Percentiles rank a stretch among this genome's conserved stretches.
Conservation (phyloP, 768 basidiomycete species). For the Royoungia palumana region DNA sequence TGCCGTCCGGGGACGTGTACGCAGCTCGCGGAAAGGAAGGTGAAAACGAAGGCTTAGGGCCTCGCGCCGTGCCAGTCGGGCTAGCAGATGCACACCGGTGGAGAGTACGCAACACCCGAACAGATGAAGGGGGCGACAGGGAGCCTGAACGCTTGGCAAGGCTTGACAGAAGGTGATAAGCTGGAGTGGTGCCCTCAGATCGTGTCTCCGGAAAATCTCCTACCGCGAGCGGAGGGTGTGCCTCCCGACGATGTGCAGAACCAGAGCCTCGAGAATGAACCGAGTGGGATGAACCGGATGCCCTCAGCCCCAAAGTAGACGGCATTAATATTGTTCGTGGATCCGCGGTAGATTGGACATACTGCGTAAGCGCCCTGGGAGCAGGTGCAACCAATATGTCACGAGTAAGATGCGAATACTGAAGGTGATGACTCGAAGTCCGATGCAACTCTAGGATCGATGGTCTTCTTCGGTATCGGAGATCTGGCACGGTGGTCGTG, state of each 20-base stretch:
- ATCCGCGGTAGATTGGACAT: slow-evolving; percentile 56
- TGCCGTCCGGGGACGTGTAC: slow-evolving; percentile 13
- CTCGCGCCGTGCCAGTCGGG: slow-evolving; percentile 27
- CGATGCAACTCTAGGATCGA: slow-evolving; percentile 39
- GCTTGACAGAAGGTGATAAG: slow-evolving; percentile 60
- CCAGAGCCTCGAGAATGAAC: slow-evolving; percentile 9
- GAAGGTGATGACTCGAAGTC: slow-evolving; percentile 37
- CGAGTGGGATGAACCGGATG: slow-evolving; percentile 30
- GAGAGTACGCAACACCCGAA: slow-evolving; percentile 31
- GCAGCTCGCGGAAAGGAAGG: slow-evolving; percentile 12
- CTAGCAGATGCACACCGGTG: slow-evolving; percentile 35
- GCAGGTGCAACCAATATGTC: slow-evolving; percentile 60
- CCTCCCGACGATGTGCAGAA: neutral
- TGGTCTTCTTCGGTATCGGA: slow-evolving; percentile 43
- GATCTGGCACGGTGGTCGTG: slow-evolving; percentile 29
- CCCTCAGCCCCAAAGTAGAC: slow-evolving; percentile 65
- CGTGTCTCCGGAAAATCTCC: slow-evolving; percentile 35
- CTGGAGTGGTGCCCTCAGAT: slow-evolving; percentile 48
- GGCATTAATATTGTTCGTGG: slow-evolving; percentile 56
- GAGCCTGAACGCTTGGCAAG: slow-evolving; percentile 43
- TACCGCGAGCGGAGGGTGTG: neutral
- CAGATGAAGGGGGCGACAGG: slow-evolving; percentile 22
- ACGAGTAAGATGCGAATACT: slow-evolving; percentile 50
- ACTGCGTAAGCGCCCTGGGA: slow-evolving; percentile 74
- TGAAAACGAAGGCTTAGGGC: slow-evolving; percentile 11